phyloP scores from a whole-genome alignment of 371 early-diverging fungal genomes.

The Zopfochytrium polystomum region DNA sequence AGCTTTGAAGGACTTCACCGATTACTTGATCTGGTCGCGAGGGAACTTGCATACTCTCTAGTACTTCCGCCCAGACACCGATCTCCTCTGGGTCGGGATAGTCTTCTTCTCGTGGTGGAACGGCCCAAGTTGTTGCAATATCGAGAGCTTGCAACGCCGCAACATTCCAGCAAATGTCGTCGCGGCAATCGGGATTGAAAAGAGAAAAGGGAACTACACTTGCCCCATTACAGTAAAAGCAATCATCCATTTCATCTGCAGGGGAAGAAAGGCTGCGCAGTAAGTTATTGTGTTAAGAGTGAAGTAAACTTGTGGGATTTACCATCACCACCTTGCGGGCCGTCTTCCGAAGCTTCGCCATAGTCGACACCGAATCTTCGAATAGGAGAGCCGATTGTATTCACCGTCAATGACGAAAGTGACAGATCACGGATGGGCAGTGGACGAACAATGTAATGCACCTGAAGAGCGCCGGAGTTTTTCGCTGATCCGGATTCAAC shows the following conservation, averaged over 20 bases:
- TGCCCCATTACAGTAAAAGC: constrained; percentile 4
- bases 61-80: constrained; percentile 12
- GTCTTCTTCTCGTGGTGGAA: background rate
- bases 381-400: background rate
- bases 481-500: background rate
- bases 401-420: too few species aligned
- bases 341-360: background rate
- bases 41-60: constrained; percentile 7
- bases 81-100: background rate
- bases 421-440: too few species aligned
- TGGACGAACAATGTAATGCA: constrained; percentile 10
- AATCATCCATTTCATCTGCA: background rate
- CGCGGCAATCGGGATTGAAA: constrained; percentile 24
- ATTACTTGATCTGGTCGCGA: background rate
- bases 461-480: background rate
- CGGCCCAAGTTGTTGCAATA: constrained; percentile 17
- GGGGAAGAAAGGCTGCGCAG: background rate
- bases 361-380: background rate
- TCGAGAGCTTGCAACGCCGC: constrained; percentile 20
- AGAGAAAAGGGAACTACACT: constrained; percentile 19
- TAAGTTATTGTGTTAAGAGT: too few species aligned
- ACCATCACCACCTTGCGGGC: background rate
- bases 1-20: constrained; percentile 2
- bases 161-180: constrained; percentile 18
- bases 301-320: too few species aligned